These are phyloP conservation scores for Zymoseptoria brevis DNA, from an alignment of 2,329 filamentous ascomycete genomes.

Conservation along the genomic window DNA sequence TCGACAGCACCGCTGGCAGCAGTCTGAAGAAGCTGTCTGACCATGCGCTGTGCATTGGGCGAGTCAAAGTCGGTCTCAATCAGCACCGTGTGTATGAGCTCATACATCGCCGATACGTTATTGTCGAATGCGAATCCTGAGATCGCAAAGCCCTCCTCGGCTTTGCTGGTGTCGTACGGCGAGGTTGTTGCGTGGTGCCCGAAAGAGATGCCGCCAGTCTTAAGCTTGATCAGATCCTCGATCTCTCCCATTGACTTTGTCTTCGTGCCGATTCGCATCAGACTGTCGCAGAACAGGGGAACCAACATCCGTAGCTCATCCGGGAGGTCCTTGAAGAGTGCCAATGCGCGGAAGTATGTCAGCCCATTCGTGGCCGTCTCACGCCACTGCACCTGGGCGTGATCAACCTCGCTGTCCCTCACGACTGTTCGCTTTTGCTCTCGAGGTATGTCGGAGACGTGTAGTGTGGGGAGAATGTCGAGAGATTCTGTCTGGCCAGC, in stretches of 20 bases:
- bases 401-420: slow-evolving; percentile 48
- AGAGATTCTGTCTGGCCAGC: slow-evolving; percentile 77
- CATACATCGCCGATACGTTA: slow-evolving; percentile 86
- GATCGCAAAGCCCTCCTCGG: slow-evolving; percentile 74
- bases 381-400: slow-evolving; percentile 74
- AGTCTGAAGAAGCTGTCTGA: slow-evolving; percentile 77
- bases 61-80: slow-evolving; percentile 85
- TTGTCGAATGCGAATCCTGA: slow-evolving; percentile 81
- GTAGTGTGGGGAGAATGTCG: slow-evolving; percentile 77
- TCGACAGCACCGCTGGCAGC: slow-evolving; percentile 86
- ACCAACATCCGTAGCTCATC: slow-evolving; percentile 77
- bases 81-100: slow-evolving; percentile 71
- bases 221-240: slow-evolving; percentile 91
- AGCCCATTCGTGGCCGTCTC: slow-evolving; percentile 91
- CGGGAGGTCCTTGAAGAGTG: slow-evolving; percentile 68
- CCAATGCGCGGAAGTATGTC: slow-evolving; percentile 90
- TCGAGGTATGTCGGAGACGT: slow-evolving; percentile 82
- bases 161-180: slow-evolving; percentile 60
- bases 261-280: slow-evolving; percentile 88
- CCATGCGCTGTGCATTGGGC: slow-evolving; percentile 69
- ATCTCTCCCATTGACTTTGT: slow-evolving; percentile 86
- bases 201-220: slow-evolving; percentile 83
- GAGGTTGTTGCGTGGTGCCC: slow-evolving; percentile 76
- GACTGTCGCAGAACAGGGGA: slow-evolving; percentile 81
- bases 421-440: slow-evolving; percentile 66